A percentile compares a stretch with the other conserved stretches of the same genome.
These are phyloP conservation scores for Carallia brachiata DNA, from an alignment of 345 rosid genomes.

Conservation along the genomic window DNA sequence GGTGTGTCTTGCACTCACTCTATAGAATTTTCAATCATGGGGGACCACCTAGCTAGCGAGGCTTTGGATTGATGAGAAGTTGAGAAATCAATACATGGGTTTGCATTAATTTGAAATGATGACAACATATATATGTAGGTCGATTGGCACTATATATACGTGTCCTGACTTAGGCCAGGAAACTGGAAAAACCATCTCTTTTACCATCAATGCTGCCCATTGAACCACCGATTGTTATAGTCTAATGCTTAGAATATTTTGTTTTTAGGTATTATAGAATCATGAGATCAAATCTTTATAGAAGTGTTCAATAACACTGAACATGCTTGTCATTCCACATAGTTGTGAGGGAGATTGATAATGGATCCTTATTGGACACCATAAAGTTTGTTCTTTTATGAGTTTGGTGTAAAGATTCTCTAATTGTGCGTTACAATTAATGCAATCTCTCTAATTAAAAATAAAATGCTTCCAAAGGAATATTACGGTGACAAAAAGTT, in stretches of 20 bases:
- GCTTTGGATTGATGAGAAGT: neutral
- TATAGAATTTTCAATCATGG: slow-evolving; percentile 22
- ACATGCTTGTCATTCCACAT: too few species aligned
- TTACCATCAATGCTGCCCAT: neutral
- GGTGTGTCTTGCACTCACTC: neutral
- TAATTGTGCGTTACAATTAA: too few species aligned
- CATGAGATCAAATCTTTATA: too few species aligned
- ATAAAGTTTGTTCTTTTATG: too few species aligned
- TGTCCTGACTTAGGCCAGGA: neutral
- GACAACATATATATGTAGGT: neutral
- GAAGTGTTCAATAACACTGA: too few species aligned
- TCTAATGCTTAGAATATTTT: too few species aligned
- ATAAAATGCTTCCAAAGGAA: slow-evolving; percentile 8
- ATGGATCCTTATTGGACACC: too few species aligned
- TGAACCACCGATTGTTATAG: too few species aligned
- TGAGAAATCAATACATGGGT: slow-evolving; percentile 20
- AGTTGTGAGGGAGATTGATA: too few species aligned
- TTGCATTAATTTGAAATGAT: slow-evolving; percentile 4
- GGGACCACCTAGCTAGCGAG: slow-evolving; percentile 27
- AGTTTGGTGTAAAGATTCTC: too few species aligned
- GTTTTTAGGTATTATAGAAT: too few species aligned
- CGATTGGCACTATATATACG: neutral
- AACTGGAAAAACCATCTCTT: neutral
- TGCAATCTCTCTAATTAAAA: too few species aligned
- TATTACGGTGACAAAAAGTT: neutral